These are phyloP conservation scores for Spirogloea muscicola DNA, from an alignment of 139 green algal genomes.

Conservation along the genomic window DNA sequence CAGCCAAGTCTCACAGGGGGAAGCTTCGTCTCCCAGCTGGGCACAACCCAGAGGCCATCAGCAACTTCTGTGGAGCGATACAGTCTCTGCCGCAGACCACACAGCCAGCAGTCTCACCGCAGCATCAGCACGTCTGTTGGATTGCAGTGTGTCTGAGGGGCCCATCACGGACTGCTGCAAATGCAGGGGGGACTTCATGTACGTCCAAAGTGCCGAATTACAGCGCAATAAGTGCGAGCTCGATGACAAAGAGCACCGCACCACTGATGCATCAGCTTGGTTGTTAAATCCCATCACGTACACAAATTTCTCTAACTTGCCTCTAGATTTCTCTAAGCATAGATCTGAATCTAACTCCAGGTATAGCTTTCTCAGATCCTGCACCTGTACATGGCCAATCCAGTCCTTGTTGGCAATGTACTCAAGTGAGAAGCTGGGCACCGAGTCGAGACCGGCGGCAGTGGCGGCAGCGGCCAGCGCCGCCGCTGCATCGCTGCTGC, in stretches of 20 bases:
- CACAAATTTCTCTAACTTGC: too few species aligned
- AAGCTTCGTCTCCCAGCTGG: conserved; percentile 57
- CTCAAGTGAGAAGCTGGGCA: neutral
- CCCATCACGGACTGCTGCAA: neutral
- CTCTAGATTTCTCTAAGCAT: too few species aligned
- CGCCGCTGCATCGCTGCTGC: neutral
- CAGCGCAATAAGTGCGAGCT: too few species aligned
- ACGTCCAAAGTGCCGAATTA: too few species aligned
- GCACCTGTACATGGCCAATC: neutral
- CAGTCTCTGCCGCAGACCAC: conserved; percentile 21
- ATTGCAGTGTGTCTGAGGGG: neutral
- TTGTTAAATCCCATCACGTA: too few species aligned
- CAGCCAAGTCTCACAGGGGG: conserved; percentile 2
- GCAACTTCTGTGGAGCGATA: conserved; percentile 48
- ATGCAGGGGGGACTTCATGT: too few species aligned
- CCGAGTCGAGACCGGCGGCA: neutral
- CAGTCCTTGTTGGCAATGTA: neutral
- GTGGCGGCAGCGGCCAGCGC: neutral
- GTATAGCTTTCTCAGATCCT: too few species aligned
- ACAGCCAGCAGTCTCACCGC: neutral
- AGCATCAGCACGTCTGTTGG: neutral
- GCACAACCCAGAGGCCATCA: conserved; percentile 65
- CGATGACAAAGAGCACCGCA: too few species aligned
- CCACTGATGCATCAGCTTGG: too few species aligned
- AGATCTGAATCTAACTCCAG: too few species aligned